Conservation (phyloP, 1,284 basidiomycete genomes). For the Lentinula novae-zelandiae region DNA sequence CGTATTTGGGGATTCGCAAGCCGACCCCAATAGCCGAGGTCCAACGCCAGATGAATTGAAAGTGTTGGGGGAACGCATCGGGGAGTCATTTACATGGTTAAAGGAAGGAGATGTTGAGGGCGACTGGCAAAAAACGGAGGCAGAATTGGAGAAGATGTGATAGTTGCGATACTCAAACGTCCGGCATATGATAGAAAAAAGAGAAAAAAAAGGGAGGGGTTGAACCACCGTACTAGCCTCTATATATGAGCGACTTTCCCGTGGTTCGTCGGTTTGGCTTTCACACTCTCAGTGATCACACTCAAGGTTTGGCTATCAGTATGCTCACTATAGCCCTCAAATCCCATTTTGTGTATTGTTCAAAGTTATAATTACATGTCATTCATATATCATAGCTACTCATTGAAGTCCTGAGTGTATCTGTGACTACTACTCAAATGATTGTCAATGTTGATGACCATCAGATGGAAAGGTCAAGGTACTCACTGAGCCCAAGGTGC, state of each 20-base stretch:
- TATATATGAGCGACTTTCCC: not conserved
- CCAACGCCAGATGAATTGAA: slow-evolving; percentile 15
- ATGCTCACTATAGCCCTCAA: slow-evolving; percentile 1
- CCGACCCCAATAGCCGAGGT: not conserved
- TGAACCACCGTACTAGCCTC: not conserved
- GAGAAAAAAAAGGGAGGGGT: not conserved
- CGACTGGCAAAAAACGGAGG: slow-evolving; percentile 19
- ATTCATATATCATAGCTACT: not conserved
- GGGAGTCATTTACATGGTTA: slow-evolving; percentile 20
- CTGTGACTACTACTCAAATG: too few species aligned
- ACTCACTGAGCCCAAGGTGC: not conserved
- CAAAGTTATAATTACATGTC: too few species aligned
- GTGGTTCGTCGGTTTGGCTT: not conserved
- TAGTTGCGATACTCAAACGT: not conserved
- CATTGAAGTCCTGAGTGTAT: not conserved
- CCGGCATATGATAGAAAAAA: too few species aligned
- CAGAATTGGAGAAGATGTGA: not conserved
- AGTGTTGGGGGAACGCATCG: slow-evolving; percentile 16
- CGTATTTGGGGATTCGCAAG: not conserved
- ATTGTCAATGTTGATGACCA: too few species aligned
- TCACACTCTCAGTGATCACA: not conserved
- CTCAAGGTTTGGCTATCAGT: not conserved
- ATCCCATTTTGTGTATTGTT: not conserved
- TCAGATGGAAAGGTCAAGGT: too few species aligned
- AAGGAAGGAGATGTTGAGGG: slow-evolving; percentile 19